phyloP scores from a whole-genome alignment of 331 rosid genomes.

The Rhamnella rubrinervis region DNA sequence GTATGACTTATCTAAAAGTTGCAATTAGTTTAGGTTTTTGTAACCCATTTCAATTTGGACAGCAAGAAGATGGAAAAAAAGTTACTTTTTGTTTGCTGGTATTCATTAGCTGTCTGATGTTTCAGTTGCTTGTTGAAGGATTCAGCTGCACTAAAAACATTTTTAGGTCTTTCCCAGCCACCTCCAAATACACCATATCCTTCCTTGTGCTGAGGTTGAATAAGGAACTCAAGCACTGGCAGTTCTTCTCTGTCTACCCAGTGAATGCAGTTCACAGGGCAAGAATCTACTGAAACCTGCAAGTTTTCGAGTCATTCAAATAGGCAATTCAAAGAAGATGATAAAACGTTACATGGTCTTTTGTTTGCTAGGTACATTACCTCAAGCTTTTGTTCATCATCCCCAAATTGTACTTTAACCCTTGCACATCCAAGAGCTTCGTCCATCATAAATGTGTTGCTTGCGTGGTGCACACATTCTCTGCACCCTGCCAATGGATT shows the following conservation, averaged over 20 bases:
- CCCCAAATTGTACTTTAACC: slow-evolving; percentile 72
- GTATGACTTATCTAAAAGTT: background rate
- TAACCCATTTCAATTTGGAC: background rate
- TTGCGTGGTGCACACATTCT: slow-evolving; percentile 72
- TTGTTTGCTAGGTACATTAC: slow-evolving; percentile 19
- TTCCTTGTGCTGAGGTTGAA: slow-evolving; percentile 63
- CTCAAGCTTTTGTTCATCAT: slow-evolving; percentile 56
- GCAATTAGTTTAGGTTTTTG: background rate
- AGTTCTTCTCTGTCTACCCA: slow-evolving; percentile 67
- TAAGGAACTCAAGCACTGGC: slow-evolving; percentile 66
- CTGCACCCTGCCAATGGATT: slow-evolving; percentile 52
- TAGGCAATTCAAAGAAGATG: background rate
- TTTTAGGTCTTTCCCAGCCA: slow-evolving; percentile 78
- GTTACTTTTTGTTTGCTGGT: slow-evolving; percentile 28
- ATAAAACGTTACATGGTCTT: background rate
- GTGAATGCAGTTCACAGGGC: slow-evolving; percentile 80
- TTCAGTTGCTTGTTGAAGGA: slow-evolving; percentile 48
- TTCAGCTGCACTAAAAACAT: slow-evolving; percentile 69
- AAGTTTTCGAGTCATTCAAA: background rate
- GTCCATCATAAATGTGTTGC: slow-evolving; percentile 66
- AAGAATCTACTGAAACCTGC: slow-evolving; percentile 72
- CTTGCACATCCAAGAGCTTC: slow-evolving; percentile 66
- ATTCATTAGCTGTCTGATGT: slow-evolving; percentile 17
- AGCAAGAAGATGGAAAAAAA: background rate
- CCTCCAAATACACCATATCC: slow-evolving; percentile 80